These are phyloP conservation scores for Chernovozyma sophiae-reginae DNA, from an alignment of 1,139 yeast genomes.

Conservation along the genomic window DNA sequence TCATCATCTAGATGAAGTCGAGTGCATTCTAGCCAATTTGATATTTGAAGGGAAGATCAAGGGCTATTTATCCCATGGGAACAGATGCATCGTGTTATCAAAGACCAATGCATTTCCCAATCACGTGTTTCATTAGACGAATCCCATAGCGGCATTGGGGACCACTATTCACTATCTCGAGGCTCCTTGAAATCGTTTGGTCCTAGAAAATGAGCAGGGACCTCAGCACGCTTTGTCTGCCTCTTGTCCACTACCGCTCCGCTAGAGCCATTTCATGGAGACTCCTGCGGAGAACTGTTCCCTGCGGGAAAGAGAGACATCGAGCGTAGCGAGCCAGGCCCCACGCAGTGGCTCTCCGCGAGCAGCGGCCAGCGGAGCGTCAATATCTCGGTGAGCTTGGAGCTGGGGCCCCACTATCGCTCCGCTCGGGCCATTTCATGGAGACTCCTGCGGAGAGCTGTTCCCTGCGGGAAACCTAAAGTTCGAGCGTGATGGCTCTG, in stretches of 20 bases:
- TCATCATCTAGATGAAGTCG: constrained; percentile 48
- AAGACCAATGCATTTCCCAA: constrained; percentile 71
- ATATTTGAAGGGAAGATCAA: constrained; percentile 62
- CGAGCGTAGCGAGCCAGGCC: constrained; percentile 1
- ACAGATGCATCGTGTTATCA: constrained; percentile 71
- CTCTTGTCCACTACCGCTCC: not conserved
- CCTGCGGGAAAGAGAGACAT: not conserved
- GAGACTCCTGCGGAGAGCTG: not conserved
- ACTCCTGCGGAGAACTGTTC: constrained; percentile 1
- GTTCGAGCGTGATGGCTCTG: no score
- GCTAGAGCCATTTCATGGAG: not conserved
- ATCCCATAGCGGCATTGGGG: no score
- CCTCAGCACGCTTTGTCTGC: no score
- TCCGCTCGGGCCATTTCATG: constrained; percentile 1
- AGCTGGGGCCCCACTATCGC: not conserved
- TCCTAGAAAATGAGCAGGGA: no score
- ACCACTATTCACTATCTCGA: no score
- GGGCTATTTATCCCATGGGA: constrained; percentile 80
- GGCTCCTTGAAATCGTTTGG: no score
- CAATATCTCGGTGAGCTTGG: not conserved
- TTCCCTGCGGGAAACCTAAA: no score
- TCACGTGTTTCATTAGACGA: no score
- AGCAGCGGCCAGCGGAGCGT: not conserved
- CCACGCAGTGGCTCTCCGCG: not conserved
- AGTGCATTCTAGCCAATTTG: constrained; percentile 66